phyloP scores from a whole-genome alignment of 1,284 basidiomycete species.

The Erythrobasidium hasegawianum region DNA sequence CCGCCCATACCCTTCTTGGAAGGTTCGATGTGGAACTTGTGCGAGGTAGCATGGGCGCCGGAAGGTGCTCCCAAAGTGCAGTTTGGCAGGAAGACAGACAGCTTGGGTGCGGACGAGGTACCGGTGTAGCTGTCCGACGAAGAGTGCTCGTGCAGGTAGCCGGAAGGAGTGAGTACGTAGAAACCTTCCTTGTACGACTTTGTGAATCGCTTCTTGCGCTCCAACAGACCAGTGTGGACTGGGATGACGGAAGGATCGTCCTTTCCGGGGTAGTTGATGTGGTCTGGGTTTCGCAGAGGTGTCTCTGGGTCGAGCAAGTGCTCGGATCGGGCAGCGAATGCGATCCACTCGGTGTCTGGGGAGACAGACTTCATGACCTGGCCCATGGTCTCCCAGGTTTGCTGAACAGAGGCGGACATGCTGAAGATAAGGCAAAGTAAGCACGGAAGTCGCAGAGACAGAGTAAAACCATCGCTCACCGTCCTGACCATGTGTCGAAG shows the following conservation, averaged over 20 bases:
- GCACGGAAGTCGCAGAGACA: not conserved
- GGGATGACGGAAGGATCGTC: constrained; percentile 84
- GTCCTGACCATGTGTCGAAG: constrained; percentile 84
- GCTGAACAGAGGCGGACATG: constrained; percentile 72
- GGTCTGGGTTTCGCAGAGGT: constrained; percentile 61
- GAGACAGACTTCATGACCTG: constrained; percentile 76
- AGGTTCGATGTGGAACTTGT: constrained; percentile 98
- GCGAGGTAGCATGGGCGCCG: constrained; percentile 61
- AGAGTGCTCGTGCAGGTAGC: constrained; percentile 69
- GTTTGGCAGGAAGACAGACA: constrained; percentile 86
- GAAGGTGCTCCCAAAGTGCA: constrained; percentile 96
- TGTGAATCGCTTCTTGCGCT: constrained; percentile 96
- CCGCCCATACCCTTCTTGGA: constrained; percentile 60
- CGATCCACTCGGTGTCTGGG: constrained; percentile 93
- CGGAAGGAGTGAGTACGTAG: constrained; percentile 90
- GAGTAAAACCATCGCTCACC: constrained; percentile 50
- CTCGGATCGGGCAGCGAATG: constrained; percentile 88
- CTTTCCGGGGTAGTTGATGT: constrained; percentile 84
- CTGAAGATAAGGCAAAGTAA: constrained; percentile 47
- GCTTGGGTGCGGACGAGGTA: constrained; percentile 62
- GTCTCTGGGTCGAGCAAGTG: constrained; percentile 97
- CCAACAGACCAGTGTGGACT: constrained; percentile 85
- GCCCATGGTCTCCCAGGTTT: constrained; percentile 73
- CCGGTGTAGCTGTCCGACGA: constrained; percentile 66
- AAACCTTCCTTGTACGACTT: constrained; percentile 82